Conservation (phyloP, 371 early-diverging fungal genomes). For the Rhizopus microsporus region DNA sequence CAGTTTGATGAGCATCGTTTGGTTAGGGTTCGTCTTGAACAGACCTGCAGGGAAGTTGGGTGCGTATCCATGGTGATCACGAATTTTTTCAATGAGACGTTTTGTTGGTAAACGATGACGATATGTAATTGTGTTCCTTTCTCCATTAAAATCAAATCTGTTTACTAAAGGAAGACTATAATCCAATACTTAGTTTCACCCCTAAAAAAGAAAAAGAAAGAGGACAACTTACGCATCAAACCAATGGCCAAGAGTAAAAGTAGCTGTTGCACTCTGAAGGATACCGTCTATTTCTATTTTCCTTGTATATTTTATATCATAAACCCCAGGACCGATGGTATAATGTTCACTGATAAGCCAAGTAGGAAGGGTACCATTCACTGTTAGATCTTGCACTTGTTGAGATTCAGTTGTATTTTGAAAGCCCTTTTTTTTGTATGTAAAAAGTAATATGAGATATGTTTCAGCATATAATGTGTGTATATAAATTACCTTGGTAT, state of each 20-base stretch:
- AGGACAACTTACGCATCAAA: slow-evolving; percentile 59
- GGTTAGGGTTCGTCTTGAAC: slow-evolving; percentile 67
- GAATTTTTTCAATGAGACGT: slow-evolving; percentile 62
- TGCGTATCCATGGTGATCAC: slow-evolving; percentile 67
- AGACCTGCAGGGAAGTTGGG: slow-evolving; percentile 65
- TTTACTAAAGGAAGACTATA: slow-evolving; percentile 57
- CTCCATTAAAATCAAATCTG: slow-evolving; percentile 61
- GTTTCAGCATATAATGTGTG: too few species aligned
- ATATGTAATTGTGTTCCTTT: slow-evolving; percentile 56
- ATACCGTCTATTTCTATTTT: slow-evolving; percentile 61
- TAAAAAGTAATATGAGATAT: background rate
- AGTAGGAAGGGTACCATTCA: slow-evolving; percentile 60
- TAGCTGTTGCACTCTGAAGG: slow-evolving; percentile 56
- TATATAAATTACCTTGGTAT: slow-evolving; percentile 35
- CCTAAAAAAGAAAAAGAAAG: background rate
- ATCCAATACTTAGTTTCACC: background rate
- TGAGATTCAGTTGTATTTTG: slow-evolving; percentile 40
- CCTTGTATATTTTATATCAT: slow-evolving; percentile 62
- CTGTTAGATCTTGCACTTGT: slow-evolving; percentile 40
- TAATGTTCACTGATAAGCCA: slow-evolving; percentile 67
- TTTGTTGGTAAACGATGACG: slow-evolving; percentile 62
- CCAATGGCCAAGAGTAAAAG: slow-evolving; percentile 70
- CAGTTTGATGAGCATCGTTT: slow-evolving; percentile 59
- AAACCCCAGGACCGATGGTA: slow-evolving; percentile 63
- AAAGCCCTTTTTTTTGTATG: slow-evolving; percentile 31